Percentiles rank a stretch among this genome's conserved stretches.
These are phyloP conservation scores for Nitzschia inconspicua DNA, from an alignment of 108 stramenopile genomes.

Conservation along the genomic window DNA sequence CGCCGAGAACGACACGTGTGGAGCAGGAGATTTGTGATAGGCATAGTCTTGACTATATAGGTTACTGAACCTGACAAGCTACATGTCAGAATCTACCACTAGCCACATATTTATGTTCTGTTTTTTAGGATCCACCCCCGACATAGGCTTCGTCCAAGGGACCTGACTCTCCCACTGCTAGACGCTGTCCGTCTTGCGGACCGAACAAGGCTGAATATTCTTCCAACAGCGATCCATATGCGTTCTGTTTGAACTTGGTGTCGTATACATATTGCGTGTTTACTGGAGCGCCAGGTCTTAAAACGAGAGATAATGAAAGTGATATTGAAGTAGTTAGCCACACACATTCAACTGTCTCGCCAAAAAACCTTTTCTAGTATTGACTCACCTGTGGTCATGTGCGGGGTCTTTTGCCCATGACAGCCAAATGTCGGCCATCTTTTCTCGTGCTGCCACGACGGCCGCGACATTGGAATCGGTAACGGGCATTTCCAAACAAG, in stretches of 20 bases:
- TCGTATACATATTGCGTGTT: constrained; percentile 83
- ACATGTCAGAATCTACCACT: too few relatives aligned
- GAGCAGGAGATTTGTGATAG: too few relatives aligned
- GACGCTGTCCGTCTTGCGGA: constrained; percentile 46
- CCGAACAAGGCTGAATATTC: constrained; percentile 53
- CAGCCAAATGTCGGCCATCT: constrained; percentile 59
- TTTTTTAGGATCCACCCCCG: constrained; percentile 69
- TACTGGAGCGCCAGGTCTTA: constrained; percentile 73
- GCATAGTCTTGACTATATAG: too few relatives aligned
- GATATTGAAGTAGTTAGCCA: too few relatives aligned
- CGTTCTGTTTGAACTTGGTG: constrained; percentile 68
- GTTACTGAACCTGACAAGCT: too few relatives aligned
- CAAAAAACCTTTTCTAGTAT: too few relatives aligned
- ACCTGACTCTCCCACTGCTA: constrained; percentile 77
- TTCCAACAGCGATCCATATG: constrained; percentile 60
- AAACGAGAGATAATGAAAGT: too few relatives aligned
- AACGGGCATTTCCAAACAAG: constrained; percentile 53
- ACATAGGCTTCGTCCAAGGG: constrained; percentile 86
- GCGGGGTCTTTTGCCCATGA: constrained; percentile 45
- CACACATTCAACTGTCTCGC: too few relatives aligned
- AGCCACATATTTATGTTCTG: too few relatives aligned
- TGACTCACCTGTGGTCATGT: constrained; percentile 64
- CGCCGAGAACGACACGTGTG: constrained; percentile 43
- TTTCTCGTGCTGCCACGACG: constrained; percentile 49
- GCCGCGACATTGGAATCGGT: constrained; percentile 61